A percentile compares a stretch with the other conserved stretches of the same genome.
These are phyloP conservation scores for Cochlearia excelsa DNA, from an alignment of 345 rosid species.

Conservation along the genomic window DNA sequence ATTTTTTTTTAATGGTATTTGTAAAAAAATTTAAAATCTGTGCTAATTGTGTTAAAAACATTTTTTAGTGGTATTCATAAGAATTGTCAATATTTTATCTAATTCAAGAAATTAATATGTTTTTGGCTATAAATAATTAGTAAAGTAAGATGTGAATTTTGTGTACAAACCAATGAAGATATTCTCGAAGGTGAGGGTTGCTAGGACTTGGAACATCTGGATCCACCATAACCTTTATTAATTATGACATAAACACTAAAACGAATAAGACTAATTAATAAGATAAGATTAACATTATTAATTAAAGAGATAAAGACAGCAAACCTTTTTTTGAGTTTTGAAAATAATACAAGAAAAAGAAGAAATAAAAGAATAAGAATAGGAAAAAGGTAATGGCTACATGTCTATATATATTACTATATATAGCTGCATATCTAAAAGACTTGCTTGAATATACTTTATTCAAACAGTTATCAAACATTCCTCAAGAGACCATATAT, in stretches of 20 bases:
- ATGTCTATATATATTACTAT: constrained; percentile 20
- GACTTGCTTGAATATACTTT: constrained; percentile 18
- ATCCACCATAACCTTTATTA: constrained; percentile 42
- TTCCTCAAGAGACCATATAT: constrained; percentile 2
- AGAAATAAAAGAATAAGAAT: neutral
- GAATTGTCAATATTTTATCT: neutral
- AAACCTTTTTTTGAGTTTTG: neutral
- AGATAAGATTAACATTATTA: neutral
- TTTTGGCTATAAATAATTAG: neutral
- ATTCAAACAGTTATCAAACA: constrained; percentile 27
- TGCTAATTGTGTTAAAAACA: too few relatives aligned
- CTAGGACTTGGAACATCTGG: constrained; percentile 44
- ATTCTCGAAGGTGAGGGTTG: constrained; percentile 40
- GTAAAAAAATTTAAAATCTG: too few relatives aligned
- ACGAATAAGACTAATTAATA: neutral
- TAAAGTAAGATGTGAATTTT: neutral
- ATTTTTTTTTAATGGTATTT: too few relatives aligned
- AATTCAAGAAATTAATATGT: neutral
- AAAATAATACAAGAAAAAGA: constrained; percentile 1
- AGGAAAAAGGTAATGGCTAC: constrained; percentile 12
- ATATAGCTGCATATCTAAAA: constrained; percentile 13
- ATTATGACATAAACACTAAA: constrained; percentile 5
- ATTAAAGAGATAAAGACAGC: constrained; percentile 18
- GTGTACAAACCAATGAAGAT: constrained; percentile 38
- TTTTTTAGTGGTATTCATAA: too few relatives aligned